phyloP scores from a whole-genome alignment of 495 filamentous ascomycete genomes.

The Neurospora intermedia region DNA sequence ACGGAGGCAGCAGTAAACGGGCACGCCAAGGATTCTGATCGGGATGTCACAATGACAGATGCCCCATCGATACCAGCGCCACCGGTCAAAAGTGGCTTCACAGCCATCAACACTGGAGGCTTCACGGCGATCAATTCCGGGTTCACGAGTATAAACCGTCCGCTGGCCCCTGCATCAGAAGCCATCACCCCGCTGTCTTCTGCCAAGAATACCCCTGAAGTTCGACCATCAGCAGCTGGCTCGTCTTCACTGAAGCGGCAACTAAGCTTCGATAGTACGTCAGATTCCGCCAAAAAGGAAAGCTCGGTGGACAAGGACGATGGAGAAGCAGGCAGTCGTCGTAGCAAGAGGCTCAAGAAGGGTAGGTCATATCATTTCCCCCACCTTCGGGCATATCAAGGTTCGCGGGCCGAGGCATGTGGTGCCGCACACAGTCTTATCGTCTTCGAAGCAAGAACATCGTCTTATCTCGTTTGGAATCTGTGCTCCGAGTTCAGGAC shows the following conservation, averaged over 20 bases:
- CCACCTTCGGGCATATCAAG: background rate
- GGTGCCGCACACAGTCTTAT: background rate
- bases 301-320: constrained; percentile 53
- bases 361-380: constrained; percentile 40
- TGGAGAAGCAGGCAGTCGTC: constrained; percentile 61
- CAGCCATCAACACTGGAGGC: constrained; percentile 48
- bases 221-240: constrained; percentile 40
- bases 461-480: background rate
- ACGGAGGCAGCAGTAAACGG: constrained; percentile 55
- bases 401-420: background rate
- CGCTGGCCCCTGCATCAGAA: constrained; percentile 21
- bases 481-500: background rate
- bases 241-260: constrained; percentile 65
- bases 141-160: constrained; percentile 69
- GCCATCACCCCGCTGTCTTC: constrained; percentile 41
- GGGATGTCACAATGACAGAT: constrained; percentile 45
- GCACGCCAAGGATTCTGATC: constrained; percentile 31
- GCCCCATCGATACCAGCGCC: constrained; percentile 34
- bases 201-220: constrained; percentile 49
- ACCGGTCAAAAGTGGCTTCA: constrained; percentile 54
- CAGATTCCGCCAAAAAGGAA: constrained; percentile 44
- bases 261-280: constrained; percentile 60
- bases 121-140: constrained; percentile 44
- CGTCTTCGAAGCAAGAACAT: background rate
- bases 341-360: constrained; percentile 91